Conservation (phyloP, 768 basidiomycete genomes). For the Melanogaster broomeanus region DNA sequence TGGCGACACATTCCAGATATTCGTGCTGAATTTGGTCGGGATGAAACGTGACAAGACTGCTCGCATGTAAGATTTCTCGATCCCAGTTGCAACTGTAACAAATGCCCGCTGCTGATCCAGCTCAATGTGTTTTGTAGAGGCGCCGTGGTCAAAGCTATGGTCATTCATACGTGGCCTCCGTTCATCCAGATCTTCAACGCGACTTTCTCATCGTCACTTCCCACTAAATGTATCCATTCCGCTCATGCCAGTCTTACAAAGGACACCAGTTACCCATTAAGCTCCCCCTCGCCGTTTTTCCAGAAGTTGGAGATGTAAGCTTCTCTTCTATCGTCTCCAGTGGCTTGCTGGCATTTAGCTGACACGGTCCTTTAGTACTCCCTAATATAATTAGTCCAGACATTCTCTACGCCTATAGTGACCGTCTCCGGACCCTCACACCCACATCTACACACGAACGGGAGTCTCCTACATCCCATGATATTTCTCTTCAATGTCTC, state of each 20-base stretch:
- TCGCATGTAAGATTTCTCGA: conserved; percentile 54
- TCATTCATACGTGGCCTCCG: conserved; percentile 89
- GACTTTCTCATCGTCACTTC: conserved; percentile 12
- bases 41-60: conserved; percentile 88
- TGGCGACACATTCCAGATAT: too few relatives aligned
- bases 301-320: conserved; percentile 93
- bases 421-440: conserved; percentile 75
- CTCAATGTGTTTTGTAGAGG: conserved; percentile 53
- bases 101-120: conserved; percentile 9
- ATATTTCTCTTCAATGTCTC: conserved; percentile 94
- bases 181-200: conserved; percentile 98
- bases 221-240: background rate
- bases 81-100: conserved; percentile 1
- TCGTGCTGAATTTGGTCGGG: conserved; percentile 87
- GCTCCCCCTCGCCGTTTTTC: conserved; percentile 85
- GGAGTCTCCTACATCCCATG: conserved; percentile 87
- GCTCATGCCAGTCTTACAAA: conserved; percentile 53
- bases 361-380: conserved; percentile 66
- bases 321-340: conserved; percentile 12
- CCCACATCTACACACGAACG: conserved; percentile 92
- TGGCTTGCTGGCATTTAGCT: conserved; percentile 4
- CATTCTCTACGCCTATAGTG: conserved; percentile 64
- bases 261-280: conserved; percentile 86
- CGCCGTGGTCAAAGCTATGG: conserved; percentile 91
- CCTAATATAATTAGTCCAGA: conserved; percentile 84